phyloP scores from a whole-genome alignment of 1,139 yeast genomes.

The Yamadazyma friedrichii region DNA sequence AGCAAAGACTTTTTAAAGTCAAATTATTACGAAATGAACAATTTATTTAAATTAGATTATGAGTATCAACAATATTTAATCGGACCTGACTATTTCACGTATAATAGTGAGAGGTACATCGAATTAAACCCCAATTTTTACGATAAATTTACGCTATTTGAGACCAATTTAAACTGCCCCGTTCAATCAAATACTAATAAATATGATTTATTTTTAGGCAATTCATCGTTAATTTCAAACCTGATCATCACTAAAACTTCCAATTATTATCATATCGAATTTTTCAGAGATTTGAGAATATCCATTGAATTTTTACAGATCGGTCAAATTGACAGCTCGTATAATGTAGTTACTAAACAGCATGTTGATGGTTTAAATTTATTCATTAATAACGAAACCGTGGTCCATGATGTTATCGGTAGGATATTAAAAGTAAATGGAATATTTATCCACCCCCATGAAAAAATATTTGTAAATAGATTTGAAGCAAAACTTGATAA shows the following conservation, averaged over 20 bases:
- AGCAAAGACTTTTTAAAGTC: conserved; percentile 24
- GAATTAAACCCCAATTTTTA: conserved; percentile 32
- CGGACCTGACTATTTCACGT: conserved; percentile 34
- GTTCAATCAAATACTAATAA: conserved; percentile 25
- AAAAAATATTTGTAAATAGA: conserved; percentile 1
- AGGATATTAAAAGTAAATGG: conserved; percentile 39
- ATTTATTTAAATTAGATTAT: conserved; percentile 41
- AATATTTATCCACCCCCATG: conserved; percentile 18
- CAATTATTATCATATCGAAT: conserved; percentile 32
- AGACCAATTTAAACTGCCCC: conserved; percentile 22
- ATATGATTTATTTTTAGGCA: conserved; percentile 35
- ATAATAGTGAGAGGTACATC: conserved; percentile 26
- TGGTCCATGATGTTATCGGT: conserved; percentile 17
- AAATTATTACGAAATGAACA: conserved; percentile 34
- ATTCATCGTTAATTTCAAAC: conserved; percentile 19
- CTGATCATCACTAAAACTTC: conserved; percentile 22
- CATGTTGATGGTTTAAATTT: conserved; percentile 18
- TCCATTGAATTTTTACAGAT: conserved; percentile 35
- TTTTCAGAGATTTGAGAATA: conserved; percentile 33
- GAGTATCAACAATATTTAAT: conserved; percentile 31
- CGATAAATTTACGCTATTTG: conserved; percentile 27
- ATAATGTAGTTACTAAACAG: conserved; percentile 24
- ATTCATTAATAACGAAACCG: conserved; percentile 2
- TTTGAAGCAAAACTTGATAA: conserved; percentile 1
- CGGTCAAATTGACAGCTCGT: conserved; percentile 31